Percentiles rank a stretch among this genome's conserved stretches.
Evolutionary conservation across 108 stramenopile species (phyloP).

Genomic region (Skeletonema grethae): DNA sequence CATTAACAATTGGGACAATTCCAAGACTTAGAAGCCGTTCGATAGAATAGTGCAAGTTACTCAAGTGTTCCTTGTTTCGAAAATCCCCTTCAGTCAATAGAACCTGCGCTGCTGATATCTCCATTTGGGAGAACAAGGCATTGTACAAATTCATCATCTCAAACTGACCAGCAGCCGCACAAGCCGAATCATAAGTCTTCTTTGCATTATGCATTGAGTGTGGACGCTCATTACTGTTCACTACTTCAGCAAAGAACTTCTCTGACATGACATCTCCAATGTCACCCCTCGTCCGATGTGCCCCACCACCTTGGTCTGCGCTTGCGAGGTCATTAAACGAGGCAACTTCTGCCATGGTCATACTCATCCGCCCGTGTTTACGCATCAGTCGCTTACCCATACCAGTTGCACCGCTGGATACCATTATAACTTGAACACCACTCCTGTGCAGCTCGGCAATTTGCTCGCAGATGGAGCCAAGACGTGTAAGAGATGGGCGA

Average conservation of each 20-base stretch:
- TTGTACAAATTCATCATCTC: slow-evolving; percentile 97
- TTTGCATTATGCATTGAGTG: slow-evolving; percentile 71
- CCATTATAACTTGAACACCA: slow-evolving; percentile 83
- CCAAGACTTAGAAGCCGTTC: slow-evolving; percentile 86
- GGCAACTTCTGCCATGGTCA: slow-evolving; percentile 62
- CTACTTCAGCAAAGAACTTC: slow-evolving; percentile 49
- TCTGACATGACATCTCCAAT: slow-evolving; percentile 18
- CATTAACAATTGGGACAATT: slow-evolving; percentile 96
- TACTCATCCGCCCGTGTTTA: slow-evolving; percentile 67
- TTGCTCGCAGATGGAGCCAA: slow-evolving; percentile 90
- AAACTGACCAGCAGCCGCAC: slow-evolving; percentile 98
- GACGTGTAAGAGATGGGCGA: slow-evolving; percentile 82
- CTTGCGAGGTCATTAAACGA: slow-evolving; percentile 6
- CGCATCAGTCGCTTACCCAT: slow-evolving; percentile 86
- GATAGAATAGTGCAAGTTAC: slow-evolving; percentile 82
- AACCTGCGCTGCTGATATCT: slow-evolving; percentile 87
- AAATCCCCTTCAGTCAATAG: slow-evolving; percentile 93
- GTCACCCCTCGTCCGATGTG: slow-evolving; percentile 8
- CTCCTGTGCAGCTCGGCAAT: slow-evolving; percentile 78
- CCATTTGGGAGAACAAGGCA: slow-evolving; percentile 85
- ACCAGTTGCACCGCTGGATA: slow-evolving; percentile 79
- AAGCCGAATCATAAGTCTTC: slow-evolving; percentile 89
- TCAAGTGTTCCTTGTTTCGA: slow-evolving; percentile 60
- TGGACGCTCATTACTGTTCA: slow-evolving; percentile 51
- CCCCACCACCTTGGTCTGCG: background rate